phyloP scores from a whole-genome alignment of 2,329 filamentous ascomycete species.

The Penicillium sp. region DNA sequence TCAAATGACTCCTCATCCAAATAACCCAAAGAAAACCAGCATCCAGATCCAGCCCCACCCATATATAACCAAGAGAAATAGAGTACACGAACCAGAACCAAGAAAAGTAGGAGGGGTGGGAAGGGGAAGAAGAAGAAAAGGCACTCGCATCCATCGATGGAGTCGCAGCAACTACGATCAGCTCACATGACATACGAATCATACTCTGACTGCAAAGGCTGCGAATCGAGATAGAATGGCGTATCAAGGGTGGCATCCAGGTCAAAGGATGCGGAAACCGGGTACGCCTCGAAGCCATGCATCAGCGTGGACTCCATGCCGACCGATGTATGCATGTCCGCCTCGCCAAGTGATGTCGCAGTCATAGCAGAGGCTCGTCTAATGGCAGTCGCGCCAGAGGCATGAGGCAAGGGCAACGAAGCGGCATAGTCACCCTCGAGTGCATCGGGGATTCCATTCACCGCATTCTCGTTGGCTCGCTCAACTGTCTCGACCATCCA shows the following conservation, averaged over 20 bases:
- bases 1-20: constrained; percentile 4
- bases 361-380: neutral
- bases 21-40: neutral
- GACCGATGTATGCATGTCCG: neutral
- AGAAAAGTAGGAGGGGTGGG: neutral
- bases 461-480: constrained; percentile 36
- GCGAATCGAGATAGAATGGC: constrained; percentile 37
- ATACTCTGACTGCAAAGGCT: constrained; percentile 38
- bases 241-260: constrained; percentile 38
- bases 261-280: constrained; percentile 31
- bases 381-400: neutral
- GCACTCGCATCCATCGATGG: constrained; percentile 11
- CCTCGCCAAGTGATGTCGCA: neutral
- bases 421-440: neutral
- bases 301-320: constrained; percentile 32
- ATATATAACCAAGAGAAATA: constrained; percentile 4
- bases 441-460: neutral
- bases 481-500: constrained; percentile 65
- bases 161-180: constrained; percentile 26
- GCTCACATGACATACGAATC: constrained; percentile 43
- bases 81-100: constrained; percentile 6
- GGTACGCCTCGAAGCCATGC: constrained; percentile 36
- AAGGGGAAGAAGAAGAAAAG: neutral
- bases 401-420: neutral
- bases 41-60: neutral